These are phyloP conservation scores for Aureobasidium namibiae DNA, from an alignment of 2,329 filamentous ascomycete genomes.

Conservation along the genomic window DNA sequence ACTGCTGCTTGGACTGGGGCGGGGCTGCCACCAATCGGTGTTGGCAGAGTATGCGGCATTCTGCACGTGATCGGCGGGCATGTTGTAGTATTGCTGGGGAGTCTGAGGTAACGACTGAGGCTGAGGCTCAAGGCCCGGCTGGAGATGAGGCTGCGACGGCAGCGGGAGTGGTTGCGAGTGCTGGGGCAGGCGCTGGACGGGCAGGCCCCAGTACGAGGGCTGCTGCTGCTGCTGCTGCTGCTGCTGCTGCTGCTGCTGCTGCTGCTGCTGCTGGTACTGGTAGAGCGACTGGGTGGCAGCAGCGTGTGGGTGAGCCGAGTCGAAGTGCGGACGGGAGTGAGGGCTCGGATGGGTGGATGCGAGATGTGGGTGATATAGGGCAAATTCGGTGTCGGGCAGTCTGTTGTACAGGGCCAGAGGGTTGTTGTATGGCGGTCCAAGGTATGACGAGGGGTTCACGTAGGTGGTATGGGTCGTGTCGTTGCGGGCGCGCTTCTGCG, in stretches of 20 bases:
- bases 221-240: too few relatives aligned
- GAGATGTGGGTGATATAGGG: neutral
- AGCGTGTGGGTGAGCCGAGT: neutral
- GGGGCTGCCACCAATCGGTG: neutral
- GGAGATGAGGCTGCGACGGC: neutral
- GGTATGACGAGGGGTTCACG: neutral
- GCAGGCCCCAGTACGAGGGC: conserved; percentile 1
- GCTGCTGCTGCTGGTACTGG: too few relatives aligned
- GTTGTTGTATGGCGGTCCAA: conserved; percentile 1
- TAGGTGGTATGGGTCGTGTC: neutral
- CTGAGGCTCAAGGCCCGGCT: neutral
- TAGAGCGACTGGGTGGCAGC: neutral
- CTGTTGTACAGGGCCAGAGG: neutral
- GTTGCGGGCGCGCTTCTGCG: neutral
- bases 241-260: too few relatives aligned
- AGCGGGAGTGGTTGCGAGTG: neutral
- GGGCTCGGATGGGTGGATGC: neutral
- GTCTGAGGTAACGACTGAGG: conserved; percentile 2
- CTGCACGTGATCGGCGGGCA: neutral
- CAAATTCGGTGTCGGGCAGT: neutral
- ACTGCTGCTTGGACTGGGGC: neutral
- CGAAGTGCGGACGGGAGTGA: neutral
- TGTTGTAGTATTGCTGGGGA: conserved; percentile 3
- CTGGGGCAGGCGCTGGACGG: neutral
- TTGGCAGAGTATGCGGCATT: neutral